Conservation (phyloP, 1,284 basidiomycete genomes). For the Caloboletus firmus region DNA sequence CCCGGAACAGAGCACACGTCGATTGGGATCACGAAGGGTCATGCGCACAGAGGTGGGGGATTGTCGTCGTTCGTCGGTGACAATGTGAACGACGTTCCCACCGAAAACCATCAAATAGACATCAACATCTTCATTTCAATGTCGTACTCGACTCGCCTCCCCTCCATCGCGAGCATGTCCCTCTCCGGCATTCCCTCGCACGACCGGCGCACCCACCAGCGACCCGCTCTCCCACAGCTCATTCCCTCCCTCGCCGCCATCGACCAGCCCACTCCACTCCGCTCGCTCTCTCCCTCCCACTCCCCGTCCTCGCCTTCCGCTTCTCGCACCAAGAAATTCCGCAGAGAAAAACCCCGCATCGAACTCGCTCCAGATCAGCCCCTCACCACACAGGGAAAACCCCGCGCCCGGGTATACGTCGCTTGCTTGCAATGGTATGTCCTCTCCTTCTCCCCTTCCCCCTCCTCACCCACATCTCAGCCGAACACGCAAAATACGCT, state of each 20-base stretch:
- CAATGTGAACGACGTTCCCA: conserved; percentile 13
- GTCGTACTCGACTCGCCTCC: conserved; percentile 1
- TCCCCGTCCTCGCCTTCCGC: neutral
- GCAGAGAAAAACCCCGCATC: conserved; percentile 62
- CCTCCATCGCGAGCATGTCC: conserved; percentile 24
- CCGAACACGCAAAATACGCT: conserved; percentile 74
- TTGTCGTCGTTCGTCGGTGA: neutral
- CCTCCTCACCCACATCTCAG: conserved; percentile 37
- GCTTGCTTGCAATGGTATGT: conserved; percentile 73
- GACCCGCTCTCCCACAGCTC: conserved; percentile 8
- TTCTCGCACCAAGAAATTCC: conserved; percentile 36
- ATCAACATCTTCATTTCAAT: conserved; percentile 15
- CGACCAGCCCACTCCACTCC: neutral
- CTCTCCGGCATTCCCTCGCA: conserved; percentile 7
- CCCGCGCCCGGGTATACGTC: conserved; percentile 70
- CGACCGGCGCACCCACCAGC: neutral
- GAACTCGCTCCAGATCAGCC: conserved; percentile 70
- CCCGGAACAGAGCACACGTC: too few species aligned
- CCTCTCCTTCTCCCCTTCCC: neutral
- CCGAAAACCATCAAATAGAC: conserved; percentile 20
- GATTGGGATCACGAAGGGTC: too few species aligned
- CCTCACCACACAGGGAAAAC: conserved; percentile 72
- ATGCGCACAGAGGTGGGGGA: too few species aligned
- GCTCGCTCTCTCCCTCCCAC: neutral
- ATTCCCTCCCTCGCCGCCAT: conserved; percentile 5